Evolutionary conservation across 495 filamentous ascomycete species (phyloP), one percentile per base, ranked within the genome.

Genomic region (Tetracladium marchalianum): DNA sequence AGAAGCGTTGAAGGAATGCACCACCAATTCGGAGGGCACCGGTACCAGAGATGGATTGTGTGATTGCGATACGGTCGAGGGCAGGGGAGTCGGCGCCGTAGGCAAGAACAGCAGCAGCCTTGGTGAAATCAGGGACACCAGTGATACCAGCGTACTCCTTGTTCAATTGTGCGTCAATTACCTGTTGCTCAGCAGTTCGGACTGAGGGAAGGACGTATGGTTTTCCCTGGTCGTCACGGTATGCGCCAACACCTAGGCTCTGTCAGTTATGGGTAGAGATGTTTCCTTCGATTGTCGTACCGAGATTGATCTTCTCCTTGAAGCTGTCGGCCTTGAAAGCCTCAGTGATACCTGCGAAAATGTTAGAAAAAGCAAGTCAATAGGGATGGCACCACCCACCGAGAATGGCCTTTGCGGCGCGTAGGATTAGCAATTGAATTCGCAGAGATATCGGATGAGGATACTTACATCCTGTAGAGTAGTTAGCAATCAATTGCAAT

Each of bases 111-210:
- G 87, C 87, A 22, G 92, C 92, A 18, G 90, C 86, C 64, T 83
- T 88, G 64, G 87, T 90, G 76, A 98, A 96, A 50, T 85, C 71
- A 46, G 89, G 88, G 32, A 96, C 78, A 72, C 92, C 92, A 31
- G 92, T 96, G 66, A 98, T 98, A 54, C 85, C 87, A 43, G 93
- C 89, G 62, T 98, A 98, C 66, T 98, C 92, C 72, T 98, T 96
- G 76, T 97, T 90, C 50, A 89, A 63, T 39, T 73, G 71, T 49
- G 77, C 77, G 11, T 78, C 66, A 35, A 96, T 72, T 51, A 97
- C 74, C 67, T 85, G 85, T 65, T 90, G 76, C 72, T 98, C 92
- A 43, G 92, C 92, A 50, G 80, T 66, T 58, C 78, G 80, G 45
- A 98, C 92, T 31, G 92, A 96, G 35, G 90, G 92, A 41, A 98